phyloP scores from a whole-genome alignment of 116 monocot species.

The Iris pallida region DNA sequence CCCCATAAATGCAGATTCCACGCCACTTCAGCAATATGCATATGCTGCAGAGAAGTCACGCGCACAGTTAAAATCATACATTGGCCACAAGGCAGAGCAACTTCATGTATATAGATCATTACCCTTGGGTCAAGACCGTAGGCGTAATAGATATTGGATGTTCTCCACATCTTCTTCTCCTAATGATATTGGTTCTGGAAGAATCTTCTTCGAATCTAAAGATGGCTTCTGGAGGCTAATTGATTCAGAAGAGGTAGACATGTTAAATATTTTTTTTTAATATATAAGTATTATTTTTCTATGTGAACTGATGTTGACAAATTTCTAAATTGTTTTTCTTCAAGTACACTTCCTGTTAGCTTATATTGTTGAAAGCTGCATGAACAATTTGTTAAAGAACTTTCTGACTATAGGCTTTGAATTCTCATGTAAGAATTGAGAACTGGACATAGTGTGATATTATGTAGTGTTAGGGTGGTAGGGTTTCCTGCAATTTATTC shows the following conservation, averaged over 20 bases:
- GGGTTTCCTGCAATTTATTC: no score
- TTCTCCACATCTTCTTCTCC: conserved; percentile 83
- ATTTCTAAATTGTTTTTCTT: no score
- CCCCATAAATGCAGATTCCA: conserved; percentile 32
- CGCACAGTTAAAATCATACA: conserved; percentile 74
- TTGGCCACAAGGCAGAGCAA: conserved; percentile 86
- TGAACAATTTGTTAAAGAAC: no score
- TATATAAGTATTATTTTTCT: no score
- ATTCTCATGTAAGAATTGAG: no score
- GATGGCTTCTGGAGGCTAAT: conserved; percentile 81
- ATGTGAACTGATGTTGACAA: no score
- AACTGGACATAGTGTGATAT: no score
- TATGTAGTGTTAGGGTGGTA: no score
- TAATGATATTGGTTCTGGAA: conserved; percentile 77
- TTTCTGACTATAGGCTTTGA: no score
- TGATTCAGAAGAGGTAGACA: conserved; percentile 78
- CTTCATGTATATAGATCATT: conserved; percentile 84
- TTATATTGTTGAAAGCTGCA: no score
- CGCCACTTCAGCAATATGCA: conserved; percentile 52
- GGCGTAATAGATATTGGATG: conserved; percentile 90
- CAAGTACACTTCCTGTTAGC: no score
- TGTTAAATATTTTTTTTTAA: not conserved
- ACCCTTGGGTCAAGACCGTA: conserved; percentile 93
- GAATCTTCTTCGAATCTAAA: conserved; percentile 86
- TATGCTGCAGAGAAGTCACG: conserved; percentile 74